Evolutionary conservation across 345 rosid species (phyloP), one percentile per base, ranked within the genome.

Genomic region (Aurinia saxatilis): DNA sequence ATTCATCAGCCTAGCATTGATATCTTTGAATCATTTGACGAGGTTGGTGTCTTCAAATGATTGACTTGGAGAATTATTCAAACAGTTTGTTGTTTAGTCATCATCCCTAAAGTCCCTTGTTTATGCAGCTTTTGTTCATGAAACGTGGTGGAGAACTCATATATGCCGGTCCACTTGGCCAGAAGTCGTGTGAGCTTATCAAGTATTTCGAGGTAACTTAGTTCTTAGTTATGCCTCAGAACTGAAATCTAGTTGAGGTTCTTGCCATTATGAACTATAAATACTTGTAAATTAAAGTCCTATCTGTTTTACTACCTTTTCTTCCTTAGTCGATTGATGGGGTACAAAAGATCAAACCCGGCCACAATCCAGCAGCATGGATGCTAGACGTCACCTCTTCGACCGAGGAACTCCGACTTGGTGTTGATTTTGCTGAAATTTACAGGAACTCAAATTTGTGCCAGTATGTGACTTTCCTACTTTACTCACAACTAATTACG

Each of bases 1-100:
- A 90, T 90, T 60, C 99, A 93, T 77, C 99, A 93, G 75, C 99
- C 99, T 38, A 93, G 99, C 79, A 82, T 90, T 62, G 97, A 93
- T 81, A 90, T 93, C 48, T 90, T 93, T 70, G 99, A 93, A 70
- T 87, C 99, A 27, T 93, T 93, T 62, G 99, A 93, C 58, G 99
- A 93, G 97, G 98, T 92, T n/a, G 8, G 51, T 50, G 14, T 33
- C 76, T 61, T 30, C 14, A 38, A 34, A 50, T 48, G 58, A 5
- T 1, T 35, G 54, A 18, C 35, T 40, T 59, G 1, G 10, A 60
- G 9, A 42, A 10, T 30, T 49, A 25, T 50, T 29, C 60, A 17
- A 35, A 50, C 18, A 50, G 8, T 55, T 8, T 33, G 37, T 25
- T 40, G 2, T 16, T 18, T 16, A 14, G 12, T 10, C 50, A 14